phyloP scores from a whole-genome alignment of 148 eudicot genomes.

The Chenopodium quinoa region DNA sequence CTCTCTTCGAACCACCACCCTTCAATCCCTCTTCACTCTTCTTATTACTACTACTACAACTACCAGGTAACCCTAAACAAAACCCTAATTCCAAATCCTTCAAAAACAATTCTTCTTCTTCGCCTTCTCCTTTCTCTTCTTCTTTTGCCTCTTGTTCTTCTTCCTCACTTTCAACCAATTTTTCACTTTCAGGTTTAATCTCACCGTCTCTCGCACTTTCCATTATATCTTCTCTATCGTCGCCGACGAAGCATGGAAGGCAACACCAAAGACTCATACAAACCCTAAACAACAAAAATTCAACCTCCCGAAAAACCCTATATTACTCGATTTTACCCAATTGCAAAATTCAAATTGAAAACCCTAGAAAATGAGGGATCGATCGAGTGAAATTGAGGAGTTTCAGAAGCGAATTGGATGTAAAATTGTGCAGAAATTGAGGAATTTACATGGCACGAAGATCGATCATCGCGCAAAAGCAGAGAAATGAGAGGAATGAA shows the following conservation, averaged over 20 bases:
- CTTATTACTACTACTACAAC: constrained; percentile 5
- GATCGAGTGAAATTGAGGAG: constrained; percentile 18
- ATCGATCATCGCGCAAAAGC: not conserved
- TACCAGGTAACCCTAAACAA: constrained; percentile 28
- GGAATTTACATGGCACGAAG: not conserved
- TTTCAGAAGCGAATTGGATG: not conserved
- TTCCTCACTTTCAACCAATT: constrained; percentile 3
- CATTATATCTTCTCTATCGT: constrained; percentile 20
- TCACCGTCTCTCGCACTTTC: constrained; percentile 18
- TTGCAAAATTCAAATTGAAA: constrained; percentile 1
- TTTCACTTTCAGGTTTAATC: not conserved
- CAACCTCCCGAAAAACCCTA: constrained; percentile 23
- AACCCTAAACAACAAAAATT: constrained; percentile 5
- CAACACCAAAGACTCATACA: constrained; percentile 42
- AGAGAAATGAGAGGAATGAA: not conserved
- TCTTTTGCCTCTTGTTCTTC: not conserved
- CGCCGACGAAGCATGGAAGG: constrained; percentile 36
- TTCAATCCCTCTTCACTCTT: constrained; percentile 18
- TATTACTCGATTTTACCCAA: not conserved
- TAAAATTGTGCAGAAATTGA: not conserved
- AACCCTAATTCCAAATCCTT: constrained; percentile 36
- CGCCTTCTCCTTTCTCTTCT: constrained; percentile 9
- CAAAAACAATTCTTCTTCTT: not conserved
- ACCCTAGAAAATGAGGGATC: constrained; percentile 29
- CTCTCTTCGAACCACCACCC: constrained; percentile 30